Conservation (phyloP, 2,329 filamentous ascomycete species). For the Colletotrichum tropicale region DNA sequence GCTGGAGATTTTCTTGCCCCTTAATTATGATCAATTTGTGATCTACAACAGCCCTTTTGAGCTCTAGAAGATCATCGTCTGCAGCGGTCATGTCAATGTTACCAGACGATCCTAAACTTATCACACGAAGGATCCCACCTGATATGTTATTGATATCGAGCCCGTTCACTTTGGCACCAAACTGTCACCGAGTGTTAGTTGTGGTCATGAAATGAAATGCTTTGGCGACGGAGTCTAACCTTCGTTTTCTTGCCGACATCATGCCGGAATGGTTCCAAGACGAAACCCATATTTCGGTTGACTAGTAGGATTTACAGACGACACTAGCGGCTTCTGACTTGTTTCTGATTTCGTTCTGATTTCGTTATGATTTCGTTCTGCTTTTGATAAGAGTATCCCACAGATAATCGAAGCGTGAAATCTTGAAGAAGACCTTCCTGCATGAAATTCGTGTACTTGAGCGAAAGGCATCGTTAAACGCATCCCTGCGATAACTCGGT, state of each 20-base stretch:
- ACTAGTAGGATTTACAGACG: not conserved
- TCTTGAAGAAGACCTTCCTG: not conserved
- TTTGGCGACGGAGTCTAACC: not conserved
- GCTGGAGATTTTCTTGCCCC: constrained; percentile 42
- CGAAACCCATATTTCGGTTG: not conserved
- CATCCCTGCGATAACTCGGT: not conserved
- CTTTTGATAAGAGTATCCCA: fast-evolving
- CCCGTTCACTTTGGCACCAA: constrained; percentile 28
- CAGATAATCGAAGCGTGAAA: not conserved
- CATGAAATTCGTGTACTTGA: not conserved
- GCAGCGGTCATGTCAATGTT: not conserved
- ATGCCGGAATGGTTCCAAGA: not conserved
- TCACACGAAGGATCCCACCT: constrained; percentile 21
- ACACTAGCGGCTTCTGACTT: not conserved
- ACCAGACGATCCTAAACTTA: not conserved
- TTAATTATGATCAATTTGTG: constrained; percentile 48
- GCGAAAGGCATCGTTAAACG: not conserved
- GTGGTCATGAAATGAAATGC: not conserved
- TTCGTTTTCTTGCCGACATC: not conserved
- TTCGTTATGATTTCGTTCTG: not conserved
- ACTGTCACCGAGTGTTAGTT: constrained; percentile 22
- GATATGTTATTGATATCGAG: constrained; percentile 41
- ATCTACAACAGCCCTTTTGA: constrained; percentile 44
- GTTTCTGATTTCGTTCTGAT: not conserved
- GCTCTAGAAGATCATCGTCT: constrained; percentile 38